Percentiles rank a stretch among this genome's conserved stretches.
Evolutionary conservation across 2,329 filamentous ascomycete species (phyloP).

Genomic region (Talaromyces sp.): DNA sequence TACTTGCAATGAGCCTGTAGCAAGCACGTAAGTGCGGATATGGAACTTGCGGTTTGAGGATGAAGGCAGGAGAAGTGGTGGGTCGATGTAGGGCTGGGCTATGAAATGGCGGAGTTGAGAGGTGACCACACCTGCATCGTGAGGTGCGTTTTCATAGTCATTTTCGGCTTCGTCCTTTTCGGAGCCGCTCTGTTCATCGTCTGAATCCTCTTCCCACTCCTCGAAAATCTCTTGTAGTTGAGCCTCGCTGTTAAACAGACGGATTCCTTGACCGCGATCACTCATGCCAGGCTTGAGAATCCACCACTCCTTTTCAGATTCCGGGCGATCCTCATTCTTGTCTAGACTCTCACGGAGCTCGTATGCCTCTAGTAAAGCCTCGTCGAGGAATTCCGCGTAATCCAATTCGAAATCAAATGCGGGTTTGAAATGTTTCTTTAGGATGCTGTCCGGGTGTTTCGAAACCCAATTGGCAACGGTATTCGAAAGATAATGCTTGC

Average conservation of each 20-base stretch:
- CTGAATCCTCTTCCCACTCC: slow-evolving; percentile 76
- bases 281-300: slow-evolving; percentile 98
- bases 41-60: slow-evolving; percentile 83
- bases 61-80: slow-evolving; percentile 72
- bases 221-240: slow-evolving; percentile 89
- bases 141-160: slow-evolving; percentile 35
- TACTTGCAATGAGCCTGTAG: slow-evolving; percentile 74
- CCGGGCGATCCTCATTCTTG: slow-evolving; percentile 68
- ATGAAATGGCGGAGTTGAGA: slow-evolving; percentile 95
- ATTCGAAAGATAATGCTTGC: slow-evolving; percentile 88
- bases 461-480: slow-evolving; percentile 83
- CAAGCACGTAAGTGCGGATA: slow-evolving; percentile 87
- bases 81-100: slow-evolving; percentile 91
- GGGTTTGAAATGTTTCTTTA: slow-evolving; percentile 72
- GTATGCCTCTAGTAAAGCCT: slow-evolving; percentile 86
- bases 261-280: slow-evolving; percentile 89
- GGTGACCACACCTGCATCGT: slow-evolving; percentile 67
- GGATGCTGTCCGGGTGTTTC: slow-evolving; percentile 74
- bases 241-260: slow-evolving; percentile 81
- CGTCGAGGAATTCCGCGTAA: slow-evolving; percentile 94
- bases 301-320: slow-evolving; percentile 78
- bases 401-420: slow-evolving; percentile 90
- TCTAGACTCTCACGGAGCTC: slow-evolving; percentile 80
- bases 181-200: slow-evolving; percentile 46
- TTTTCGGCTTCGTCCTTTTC: slow-evolving; percentile 43